phyloP scores from a whole-genome alignment of 176 grass and related monocot species.

The Guadua angustifolia region DNA sequence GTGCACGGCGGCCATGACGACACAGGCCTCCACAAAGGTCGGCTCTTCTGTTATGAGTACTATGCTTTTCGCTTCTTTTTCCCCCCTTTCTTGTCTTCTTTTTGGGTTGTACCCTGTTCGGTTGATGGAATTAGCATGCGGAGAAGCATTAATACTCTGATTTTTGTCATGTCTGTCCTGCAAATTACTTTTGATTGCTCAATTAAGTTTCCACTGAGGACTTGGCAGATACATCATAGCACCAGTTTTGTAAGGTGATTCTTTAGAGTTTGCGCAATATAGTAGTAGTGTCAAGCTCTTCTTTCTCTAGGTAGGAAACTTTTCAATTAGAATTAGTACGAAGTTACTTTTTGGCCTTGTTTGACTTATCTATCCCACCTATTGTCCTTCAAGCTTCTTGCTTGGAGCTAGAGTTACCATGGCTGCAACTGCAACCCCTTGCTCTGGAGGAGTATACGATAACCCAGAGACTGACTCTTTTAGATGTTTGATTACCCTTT shows the following conservation, averaged over 20 bases:
- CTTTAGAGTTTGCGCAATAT: too few species aligned
- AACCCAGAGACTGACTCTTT: too few species aligned
- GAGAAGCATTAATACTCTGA: not conserved
- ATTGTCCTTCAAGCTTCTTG: too few species aligned
- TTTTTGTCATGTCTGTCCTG: not conserved
- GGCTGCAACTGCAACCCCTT: too few species aligned
- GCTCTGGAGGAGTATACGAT: too few species aligned
- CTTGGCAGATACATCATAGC: not conserved
- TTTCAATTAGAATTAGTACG: not conserved
- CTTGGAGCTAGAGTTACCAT: too few species aligned
- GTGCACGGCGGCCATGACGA: slow-evolving; percentile 77
- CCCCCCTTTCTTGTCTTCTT: not conserved
- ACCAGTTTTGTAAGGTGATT: not conserved
- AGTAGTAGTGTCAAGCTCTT: not conserved
- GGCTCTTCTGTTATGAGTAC: not conserved
- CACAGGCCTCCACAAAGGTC: slow-evolving; percentile 94
- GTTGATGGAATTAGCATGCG: not conserved
- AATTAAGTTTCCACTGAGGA: not conserved
- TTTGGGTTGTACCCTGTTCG: not conserved
- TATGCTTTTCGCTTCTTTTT: not conserved
- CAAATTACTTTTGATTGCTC: not conserved
- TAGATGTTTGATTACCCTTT: too few species aligned
- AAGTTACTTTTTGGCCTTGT: too few species aligned
- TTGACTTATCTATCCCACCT: too few species aligned
- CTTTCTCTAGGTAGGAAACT: not conserved